These are phyloP conservation scores for Ceratocystis eucalypticola DNA, from an alignment of 2,329 filamentous ascomycete genomes.

Conservation along the genomic window DNA sequence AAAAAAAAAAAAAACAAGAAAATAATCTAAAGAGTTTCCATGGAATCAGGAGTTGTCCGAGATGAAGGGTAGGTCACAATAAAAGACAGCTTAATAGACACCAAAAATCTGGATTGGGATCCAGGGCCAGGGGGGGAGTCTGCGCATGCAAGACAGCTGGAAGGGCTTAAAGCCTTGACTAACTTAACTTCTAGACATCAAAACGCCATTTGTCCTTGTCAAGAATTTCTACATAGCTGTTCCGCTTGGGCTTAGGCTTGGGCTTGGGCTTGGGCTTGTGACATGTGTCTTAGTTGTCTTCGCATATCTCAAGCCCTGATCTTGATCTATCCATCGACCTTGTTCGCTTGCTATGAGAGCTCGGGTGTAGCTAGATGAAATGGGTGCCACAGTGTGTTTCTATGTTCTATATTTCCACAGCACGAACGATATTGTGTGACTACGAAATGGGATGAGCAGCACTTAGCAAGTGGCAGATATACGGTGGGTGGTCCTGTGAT, in stretches of 20 bases:
- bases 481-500: background rate
- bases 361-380: background rate
- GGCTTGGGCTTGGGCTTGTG: background rate
- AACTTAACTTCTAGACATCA: background rate
- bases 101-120: background rate
- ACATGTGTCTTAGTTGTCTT: slow-evolving; percentile 1
- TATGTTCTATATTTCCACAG: background rate
- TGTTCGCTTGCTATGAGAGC: background rate
- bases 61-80: slow-evolving; percentile 3
- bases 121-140: background rate
- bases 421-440: background rate
- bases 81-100: background rate
- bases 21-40: background rate
- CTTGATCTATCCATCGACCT: background rate
- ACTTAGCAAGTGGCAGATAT: background rate
- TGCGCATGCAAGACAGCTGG: background rate
- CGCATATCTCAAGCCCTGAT: background rate
- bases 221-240: background rate
- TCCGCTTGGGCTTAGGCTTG: background rate
- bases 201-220: background rate
- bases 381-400: background rate
- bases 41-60: background rate
- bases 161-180: background rate
- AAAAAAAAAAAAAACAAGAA: background rate
- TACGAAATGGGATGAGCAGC: background rate